Conservation (phyloP, 2,329 filamentous ascomycete species). For the Pyricularia sp. region DNA sequence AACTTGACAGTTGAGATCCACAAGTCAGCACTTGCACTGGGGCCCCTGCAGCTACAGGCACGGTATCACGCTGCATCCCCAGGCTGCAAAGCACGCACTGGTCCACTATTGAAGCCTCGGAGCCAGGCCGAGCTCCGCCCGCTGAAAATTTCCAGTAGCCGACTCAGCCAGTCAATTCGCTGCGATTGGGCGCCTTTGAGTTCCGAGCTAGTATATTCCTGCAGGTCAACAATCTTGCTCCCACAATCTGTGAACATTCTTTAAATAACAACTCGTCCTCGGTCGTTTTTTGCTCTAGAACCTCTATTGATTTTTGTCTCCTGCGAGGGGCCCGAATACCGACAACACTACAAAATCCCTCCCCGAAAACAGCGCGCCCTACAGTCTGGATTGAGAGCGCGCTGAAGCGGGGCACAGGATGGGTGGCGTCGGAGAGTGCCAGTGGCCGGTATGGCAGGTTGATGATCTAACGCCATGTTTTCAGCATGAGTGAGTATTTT, state of each 20-base stretch:
- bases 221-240: neutral
- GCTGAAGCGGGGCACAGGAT: conserved; percentile 1
- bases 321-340: neutral
- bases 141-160: neutral
- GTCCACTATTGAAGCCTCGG: neutral
- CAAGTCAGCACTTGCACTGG: neutral
- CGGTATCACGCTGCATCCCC: neutral
- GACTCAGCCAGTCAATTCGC: neutral
- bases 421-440: conserved; percentile 44
- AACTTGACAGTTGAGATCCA: neutral
- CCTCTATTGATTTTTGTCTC: neutral
- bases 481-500: conserved; percentile 52
- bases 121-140: neutral
- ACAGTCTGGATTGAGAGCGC: conserved; percentile 1
- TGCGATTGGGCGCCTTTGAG: neutral
- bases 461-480: conserved; percentile 59
- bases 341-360: neutral
- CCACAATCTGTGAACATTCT: neutral
- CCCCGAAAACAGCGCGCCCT: neutral
- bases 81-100: neutral
- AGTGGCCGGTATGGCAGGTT: conserved; percentile 50
- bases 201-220: neutral
- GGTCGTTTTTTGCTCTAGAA: neutral
- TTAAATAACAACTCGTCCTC: neutral
- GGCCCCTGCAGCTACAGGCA: neutral